phyloP scores from a whole-genome alignment of 352 stramenopile species.

The Phytopythium boreale region DNA sequence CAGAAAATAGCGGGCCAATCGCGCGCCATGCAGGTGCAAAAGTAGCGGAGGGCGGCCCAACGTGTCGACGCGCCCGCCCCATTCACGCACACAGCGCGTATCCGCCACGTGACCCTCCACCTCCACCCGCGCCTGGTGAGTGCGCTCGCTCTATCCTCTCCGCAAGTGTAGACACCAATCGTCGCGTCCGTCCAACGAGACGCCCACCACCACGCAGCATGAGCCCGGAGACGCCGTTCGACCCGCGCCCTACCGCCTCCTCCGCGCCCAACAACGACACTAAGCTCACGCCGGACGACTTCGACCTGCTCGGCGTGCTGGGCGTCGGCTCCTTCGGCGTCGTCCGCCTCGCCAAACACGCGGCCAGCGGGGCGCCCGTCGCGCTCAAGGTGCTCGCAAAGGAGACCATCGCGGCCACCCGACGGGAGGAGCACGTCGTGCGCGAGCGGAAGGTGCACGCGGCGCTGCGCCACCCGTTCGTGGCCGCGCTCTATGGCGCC shows the following conservation, averaged over 20 bases:
- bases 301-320: slow-evolving; percentile 69
- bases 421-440: slow-evolving; percentile 78
- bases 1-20: background rate
- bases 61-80: too few species aligned
- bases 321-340: slow-evolving; percentile 77
- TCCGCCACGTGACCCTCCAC: background rate
- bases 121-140: background rate
- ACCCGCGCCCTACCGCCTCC: background rate
- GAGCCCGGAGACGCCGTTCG: slow-evolving; percentile 12
- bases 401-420: slow-evolving; percentile 66
- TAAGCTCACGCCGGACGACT: slow-evolving; percentile 41
- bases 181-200: too few species aligned
- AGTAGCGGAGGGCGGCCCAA: background rate
- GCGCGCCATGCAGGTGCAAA: background rate
- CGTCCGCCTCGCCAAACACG: slow-evolving; percentile 74
- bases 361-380: slow-evolving; percentile 50
- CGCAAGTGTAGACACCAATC: background rate
- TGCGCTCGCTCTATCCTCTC: background rate
- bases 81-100: background rate
- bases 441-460: slow-evolving; percentile 68
- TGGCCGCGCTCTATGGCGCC: slow-evolving; percentile 67
- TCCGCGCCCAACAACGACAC: background rate
- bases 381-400: slow-evolving; percentile 79
- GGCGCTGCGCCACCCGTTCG: slow-evolving; percentile 61
- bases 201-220: background rate